Evolutionary conservation across 805 yeast species (phyloP), one percentile per base, ranked within the genome.

Genomic region (Barnettozyma vustinii): DNA sequence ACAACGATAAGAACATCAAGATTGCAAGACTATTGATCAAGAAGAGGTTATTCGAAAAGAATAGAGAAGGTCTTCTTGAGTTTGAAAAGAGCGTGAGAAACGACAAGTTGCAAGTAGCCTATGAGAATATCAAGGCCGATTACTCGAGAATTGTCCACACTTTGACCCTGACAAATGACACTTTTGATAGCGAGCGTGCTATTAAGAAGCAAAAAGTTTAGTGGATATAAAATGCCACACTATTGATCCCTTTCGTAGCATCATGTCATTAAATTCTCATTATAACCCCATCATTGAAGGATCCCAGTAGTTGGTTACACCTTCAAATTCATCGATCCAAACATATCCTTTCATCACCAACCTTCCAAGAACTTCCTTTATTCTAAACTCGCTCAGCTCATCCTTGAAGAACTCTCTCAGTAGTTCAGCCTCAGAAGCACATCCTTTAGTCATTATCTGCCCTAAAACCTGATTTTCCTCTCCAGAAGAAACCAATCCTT

Each of bases 101-200:
- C 52, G 88, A 84, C 57, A 87, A 87, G 57, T 71, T 89, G 36
- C 88, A 87, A 46, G 80, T 83, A 10, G 92, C 96, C 0, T 88
- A 81, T 56, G 76, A 76, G 52, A 68, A 82, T 30, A 69, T 91
- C 46, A 81, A 79, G 48, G 83, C 79, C 43, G 96, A 88, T 56
- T 92, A 90, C 63, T 62, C 66, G 46, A 68, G 91, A 41, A 78
- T 88, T 15, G 45, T 61, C 33, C 57, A 57, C 4, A 33, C 54
- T 10, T 46, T 61, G 16, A 60, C 55, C 33, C 32, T 58, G n/a
- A 43, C 53, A 37, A 53, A 47, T 18, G 30, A 45, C n/a, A 37
- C 19, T 23, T 21, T n/a, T 19, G 46, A 48, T 12, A 50, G 51
- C 9, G 43, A 45, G 20, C 55, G 51, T 15, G 25, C 15, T 2